These are phyloP conservation scores for Trebouxia gelatinosa DNA, from an alignment of 163 green algal species.

Conservation along the genomic window DNA sequence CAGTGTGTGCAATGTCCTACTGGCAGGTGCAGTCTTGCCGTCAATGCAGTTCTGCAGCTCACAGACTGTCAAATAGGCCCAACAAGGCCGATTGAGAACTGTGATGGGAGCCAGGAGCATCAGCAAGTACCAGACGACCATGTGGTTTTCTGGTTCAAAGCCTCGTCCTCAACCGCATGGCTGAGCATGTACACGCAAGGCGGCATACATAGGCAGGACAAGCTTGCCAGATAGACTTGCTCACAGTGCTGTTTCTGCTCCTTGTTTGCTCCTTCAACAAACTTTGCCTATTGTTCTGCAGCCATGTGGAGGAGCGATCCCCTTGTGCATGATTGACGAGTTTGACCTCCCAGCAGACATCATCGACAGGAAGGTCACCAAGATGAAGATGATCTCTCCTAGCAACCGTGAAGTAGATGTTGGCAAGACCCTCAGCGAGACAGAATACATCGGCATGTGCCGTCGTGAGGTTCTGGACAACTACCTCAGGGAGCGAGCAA, in stretches of 20 bases:
- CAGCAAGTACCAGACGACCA: no score
- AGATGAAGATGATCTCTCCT: conserved; percentile 99
- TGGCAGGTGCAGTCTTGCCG: no score
- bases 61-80: no score
- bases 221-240: no score
- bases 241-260: background rate
- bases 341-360: conserved; percentile 96
- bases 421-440: conserved; percentile 94
- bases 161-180: background rate
- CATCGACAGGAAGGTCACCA: conserved; percentile 93
- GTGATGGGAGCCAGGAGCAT: no score
- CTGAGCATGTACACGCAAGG: background rate
- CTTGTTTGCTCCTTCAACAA: background rate
- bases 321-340: conserved; percentile 99
- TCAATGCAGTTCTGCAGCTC: no score
- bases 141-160: no score
- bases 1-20: no score
- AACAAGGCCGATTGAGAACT: no score
- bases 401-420: conserved; percentile 98
- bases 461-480: conserved; percentile 86
- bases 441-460: conserved; percentile 99
- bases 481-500: conserved; percentile 91
- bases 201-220: no score
- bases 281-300: conserved; percentile 43
- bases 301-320: conserved; percentile 97